These are phyloP conservation scores for Geotrichum australiense DNA, from an alignment of 1,139 yeast species.

Conservation along the genomic window DNA sequence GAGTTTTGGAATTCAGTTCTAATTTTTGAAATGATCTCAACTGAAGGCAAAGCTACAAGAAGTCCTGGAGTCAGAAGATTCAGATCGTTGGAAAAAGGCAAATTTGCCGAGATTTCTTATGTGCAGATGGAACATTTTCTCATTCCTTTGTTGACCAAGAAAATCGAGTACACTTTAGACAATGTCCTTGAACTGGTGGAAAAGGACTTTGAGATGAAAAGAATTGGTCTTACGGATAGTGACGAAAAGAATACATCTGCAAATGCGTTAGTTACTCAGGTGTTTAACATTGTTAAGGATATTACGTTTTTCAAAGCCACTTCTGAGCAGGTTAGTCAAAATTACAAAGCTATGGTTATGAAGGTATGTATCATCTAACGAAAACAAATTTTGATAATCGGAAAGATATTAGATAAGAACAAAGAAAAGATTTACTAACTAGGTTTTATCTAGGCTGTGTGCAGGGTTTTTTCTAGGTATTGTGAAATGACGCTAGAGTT, in stretches of 20 bases:
- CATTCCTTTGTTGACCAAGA: background rate
- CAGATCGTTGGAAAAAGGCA: background rate
- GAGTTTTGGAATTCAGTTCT: constrained; percentile 1
- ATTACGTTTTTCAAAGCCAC: constrained; percentile 3
- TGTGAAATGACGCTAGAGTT: constrained; percentile 41
- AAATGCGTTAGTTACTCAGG: background rate
- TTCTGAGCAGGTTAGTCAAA: background rate
- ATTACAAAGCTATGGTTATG: constrained; percentile 39
- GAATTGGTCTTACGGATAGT: background rate
- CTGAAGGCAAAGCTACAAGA: background rate
- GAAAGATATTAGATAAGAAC: no score
- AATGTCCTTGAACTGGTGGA: constrained; percentile 1
- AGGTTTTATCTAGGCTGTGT: constrained; percentile 37
- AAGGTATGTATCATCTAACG: constrained; percentile 33
- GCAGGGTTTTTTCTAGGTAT: constrained; percentile 54
- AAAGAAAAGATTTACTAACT: background rate
- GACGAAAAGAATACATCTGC: background rate
- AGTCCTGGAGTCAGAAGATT: background rate
- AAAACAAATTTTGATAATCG: no score
- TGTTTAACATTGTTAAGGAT: background rate
- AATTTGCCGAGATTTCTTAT: constrained; percentile 1
- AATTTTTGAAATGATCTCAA: background rate
- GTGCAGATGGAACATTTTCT: constrained; percentile 1
- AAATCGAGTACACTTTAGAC: constrained; percentile 2
- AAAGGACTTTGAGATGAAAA: background rate